Evolutionary conservation across 2,329 filamentous ascomycete species (phyloP).

Genomic region (Curvularia sp.): DNA sequence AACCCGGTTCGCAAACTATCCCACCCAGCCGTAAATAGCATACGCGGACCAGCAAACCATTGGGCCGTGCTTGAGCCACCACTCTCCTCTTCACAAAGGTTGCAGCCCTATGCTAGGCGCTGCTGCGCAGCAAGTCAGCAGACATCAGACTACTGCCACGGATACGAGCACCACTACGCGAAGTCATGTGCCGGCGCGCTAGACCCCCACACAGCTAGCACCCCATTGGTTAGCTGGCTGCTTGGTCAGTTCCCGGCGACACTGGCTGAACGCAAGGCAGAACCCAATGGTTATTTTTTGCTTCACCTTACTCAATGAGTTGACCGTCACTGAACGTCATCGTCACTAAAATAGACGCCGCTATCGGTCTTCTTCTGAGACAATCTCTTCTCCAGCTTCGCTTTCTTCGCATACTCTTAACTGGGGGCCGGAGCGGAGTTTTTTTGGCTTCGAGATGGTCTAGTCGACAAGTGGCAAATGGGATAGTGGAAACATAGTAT

Average conservation of each 20-base stretch:
- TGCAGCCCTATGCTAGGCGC: neutral
- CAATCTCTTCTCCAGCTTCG: neutral
- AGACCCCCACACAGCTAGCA: neutral
- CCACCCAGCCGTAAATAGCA: neutral
- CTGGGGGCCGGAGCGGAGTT: neutral
- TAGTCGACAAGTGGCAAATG: neutral
- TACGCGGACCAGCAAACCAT: neutral
- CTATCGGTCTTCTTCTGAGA: neutral
- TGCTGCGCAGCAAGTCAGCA: conserved; percentile 2
- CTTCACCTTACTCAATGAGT: neutral
- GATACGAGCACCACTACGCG: conserved; percentile 31
- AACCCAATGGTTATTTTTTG: neutral
- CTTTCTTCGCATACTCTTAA: conserved; percentile 2
- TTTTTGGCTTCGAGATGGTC: neutral
- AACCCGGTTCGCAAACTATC: neutral
- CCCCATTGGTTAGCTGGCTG: neutral
- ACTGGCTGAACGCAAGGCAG: conserved; percentile 4
- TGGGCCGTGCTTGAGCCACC: neutral
- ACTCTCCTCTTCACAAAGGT: neutral
- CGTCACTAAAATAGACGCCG: neutral
- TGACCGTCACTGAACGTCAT: neutral
- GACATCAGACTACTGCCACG: neutral
- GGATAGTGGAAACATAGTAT: neutral
- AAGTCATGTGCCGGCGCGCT: conserved; percentile 34
- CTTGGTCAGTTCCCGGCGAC: neutral